These are phyloP conservation scores for Ensete glaucum DNA, from an alignment of 176 grass and related monocot species.

Conservation along the genomic window DNA sequence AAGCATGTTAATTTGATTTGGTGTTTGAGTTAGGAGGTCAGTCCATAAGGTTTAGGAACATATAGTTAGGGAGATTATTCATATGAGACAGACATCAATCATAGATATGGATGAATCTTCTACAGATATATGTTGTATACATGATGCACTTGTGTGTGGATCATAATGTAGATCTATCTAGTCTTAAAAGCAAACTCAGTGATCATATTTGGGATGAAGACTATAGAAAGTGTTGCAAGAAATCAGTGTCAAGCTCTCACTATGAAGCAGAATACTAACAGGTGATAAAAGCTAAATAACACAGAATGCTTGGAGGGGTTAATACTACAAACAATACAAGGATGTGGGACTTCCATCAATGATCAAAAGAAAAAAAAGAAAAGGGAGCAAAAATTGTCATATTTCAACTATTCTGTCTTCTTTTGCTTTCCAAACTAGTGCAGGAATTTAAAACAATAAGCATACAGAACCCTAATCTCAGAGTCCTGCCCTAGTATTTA, in stretches of 20 bases:
- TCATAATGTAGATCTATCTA: neutral
- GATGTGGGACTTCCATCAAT: no score
- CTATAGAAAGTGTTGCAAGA: no score
- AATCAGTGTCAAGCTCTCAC: no score
- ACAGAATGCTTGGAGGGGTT: no score
- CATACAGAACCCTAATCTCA: neutral
- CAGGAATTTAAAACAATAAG: neutral
- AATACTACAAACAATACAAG: no score
- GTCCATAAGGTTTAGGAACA: neutral
- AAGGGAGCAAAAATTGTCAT: no score
- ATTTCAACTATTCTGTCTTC: no score
- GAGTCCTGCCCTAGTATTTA: neutral
- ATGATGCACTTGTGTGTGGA: neutral
- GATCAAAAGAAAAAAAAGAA: no score
- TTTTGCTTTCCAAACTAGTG: neutral
- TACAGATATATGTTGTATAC: neutral
- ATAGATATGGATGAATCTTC: neutral
- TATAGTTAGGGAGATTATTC: neutral
- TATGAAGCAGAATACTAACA: no score
- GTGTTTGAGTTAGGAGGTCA: neutral
- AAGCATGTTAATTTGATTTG: neutral
- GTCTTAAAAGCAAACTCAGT: neutral
- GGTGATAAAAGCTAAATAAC: no score
- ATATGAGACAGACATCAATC: neutral
- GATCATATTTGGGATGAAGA: no score